Base-by-base conservation (phyloP, 257 asterid genomes). In the Solanum paucissectum region DNA sequence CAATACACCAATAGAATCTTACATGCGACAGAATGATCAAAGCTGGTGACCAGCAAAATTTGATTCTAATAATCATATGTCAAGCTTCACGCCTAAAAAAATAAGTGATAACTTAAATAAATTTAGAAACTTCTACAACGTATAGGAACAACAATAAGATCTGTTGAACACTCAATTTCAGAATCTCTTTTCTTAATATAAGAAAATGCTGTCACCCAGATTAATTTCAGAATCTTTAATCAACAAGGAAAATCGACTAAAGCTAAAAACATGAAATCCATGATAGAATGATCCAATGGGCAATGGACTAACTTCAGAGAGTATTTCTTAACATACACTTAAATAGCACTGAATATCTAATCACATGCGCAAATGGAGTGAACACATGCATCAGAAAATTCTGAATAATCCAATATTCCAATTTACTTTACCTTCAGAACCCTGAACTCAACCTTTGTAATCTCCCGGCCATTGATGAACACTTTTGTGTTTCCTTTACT, bases 391-490 rank as follows among this genome's bases (percentile, higher is more conserved):
- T 36, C 40, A 73, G 37, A 7, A 86, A 49, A 12, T 86, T 60
- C 88, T 72, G 46, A 82, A 82, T 82, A 82, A 49, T 49, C 32
- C 69, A 49, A 20, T 21, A 42, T n/a, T 32, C 36, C 21, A 46
- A 58, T 64, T 33, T 40, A 36, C 23, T 73, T 68, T 89, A 95
- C 98, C 98, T 93, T 94, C 92, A 95, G 86, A 60, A 94, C 87
- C 85, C 93, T 88, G 87, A 95, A 96, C 92, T 95, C 98, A 49
- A 90, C 83, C 89, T 91, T 94, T 36, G 98, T 92, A 81, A 94
- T 93, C 92, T 93, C 98, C 11, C 98, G 93, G 73, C 98, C 95
- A 84, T 95, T 95, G 86, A 95, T 89, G 91, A 87, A 92, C 38
- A 95, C 96, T 87, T 89, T 87, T 18, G 98, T 91, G 49, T 91